Conservation (phyloP, 306 rosid genomes). For the Parietaria judaica region DNA sequence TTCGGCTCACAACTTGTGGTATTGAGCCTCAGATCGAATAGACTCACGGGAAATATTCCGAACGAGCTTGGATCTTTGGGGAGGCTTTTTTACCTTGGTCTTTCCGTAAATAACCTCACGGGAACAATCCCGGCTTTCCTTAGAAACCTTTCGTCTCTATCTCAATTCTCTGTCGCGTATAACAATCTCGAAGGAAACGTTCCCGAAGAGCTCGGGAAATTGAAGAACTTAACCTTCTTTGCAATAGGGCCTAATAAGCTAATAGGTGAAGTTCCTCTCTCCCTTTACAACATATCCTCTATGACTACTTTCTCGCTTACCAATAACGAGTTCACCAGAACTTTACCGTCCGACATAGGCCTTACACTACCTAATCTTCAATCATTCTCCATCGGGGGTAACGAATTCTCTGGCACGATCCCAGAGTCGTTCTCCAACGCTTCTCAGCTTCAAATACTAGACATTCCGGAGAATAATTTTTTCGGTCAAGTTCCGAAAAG, state of each 20-base stretch:
- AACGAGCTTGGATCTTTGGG: not conserved
- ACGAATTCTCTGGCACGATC: conserved; percentile 18
- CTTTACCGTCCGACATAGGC: conserved; percentile 20
- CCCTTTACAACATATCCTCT: conserved; percentile 22
- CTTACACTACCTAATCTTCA: conserved; percentile 20
- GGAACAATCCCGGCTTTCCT: conserved; percentile 23
- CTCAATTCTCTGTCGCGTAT: not conserved
- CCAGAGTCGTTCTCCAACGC: conserved; percentile 19
- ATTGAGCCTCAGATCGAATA: not conserved
- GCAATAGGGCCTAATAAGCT: conserved; percentile 2
- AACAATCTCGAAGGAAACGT: conserved; percentile 8
- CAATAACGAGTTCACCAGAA: conserved; percentile 17
- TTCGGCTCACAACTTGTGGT: not conserved
- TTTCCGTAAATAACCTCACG: not conserved
- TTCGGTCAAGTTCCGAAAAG: conserved; percentile 22
- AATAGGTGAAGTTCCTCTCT: conserved; percentile 21
- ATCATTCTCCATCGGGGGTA: not conserved
- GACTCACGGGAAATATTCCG: conserved; percentile 17
- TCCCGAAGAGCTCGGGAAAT: conserved; percentile 14
- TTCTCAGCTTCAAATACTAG: not conserved
- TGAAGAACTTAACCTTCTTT: conserved; percentile 3
- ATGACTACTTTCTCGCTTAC: not conserved
- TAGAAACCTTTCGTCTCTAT: conserved; percentile 29
- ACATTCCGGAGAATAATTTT: not conserved
- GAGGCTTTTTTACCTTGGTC: fast-evolving